Percentiles rank a stretch among this genome's conserved stretches.
Evolutionary conservation across 352 stramenopile species (phyloP).

Genomic region (Globisporangium solare): DNA sequence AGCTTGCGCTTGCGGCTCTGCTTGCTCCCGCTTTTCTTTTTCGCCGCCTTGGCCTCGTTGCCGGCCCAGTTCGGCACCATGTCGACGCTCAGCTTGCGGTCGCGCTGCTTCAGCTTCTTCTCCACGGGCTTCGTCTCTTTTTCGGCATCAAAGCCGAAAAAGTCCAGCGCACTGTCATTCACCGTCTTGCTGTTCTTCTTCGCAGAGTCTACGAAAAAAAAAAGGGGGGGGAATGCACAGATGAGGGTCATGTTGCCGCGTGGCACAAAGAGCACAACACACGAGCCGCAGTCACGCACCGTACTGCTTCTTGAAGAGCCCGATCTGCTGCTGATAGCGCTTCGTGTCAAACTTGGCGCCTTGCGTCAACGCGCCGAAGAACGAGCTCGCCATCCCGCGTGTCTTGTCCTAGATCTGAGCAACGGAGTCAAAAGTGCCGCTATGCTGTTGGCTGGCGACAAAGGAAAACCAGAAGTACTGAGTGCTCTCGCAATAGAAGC

Average conservation of each 20-base stretch:
- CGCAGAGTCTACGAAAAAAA: slow-evolving; percentile 6
- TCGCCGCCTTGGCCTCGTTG: slow-evolving; percentile 26
- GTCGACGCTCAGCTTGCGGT: slow-evolving; percentile 67
- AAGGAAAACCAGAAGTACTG: too few relatives aligned
- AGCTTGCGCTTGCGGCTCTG: slow-evolving; percentile 79
- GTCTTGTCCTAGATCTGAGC: neutral
- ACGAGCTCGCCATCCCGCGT: slow-evolving; percentile 49
- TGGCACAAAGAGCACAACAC: neutral
- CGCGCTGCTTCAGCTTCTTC: slow-evolving; percentile 26
- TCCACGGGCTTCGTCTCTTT: slow-evolving; percentile 19
- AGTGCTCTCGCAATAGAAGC: too few relatives aligned
- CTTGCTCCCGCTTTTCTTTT: slow-evolving; percentile 58
- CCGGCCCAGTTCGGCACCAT: slow-evolving; percentile 63
- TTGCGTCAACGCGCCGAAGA: slow-evolving; percentile 67
- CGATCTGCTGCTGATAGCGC: slow-evolving; percentile 51
- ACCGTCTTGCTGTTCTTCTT: slow-evolving; percentile 19
- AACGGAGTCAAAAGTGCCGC: too few relatives aligned
- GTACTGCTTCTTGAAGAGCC: slow-evolving; percentile 48
- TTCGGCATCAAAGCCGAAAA: slow-evolving; percentile 68
- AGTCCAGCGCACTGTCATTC: slow-evolving; percentile 58
- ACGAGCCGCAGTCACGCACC: slow-evolving; percentile 17
- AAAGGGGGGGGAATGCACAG: slow-evolving; percentile 9
- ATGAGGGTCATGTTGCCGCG: neutral
- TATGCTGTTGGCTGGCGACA: too few relatives aligned
- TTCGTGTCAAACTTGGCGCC: slow-evolving; percentile 64